Conservation (phyloP, 2,329 filamentous ascomycete species). For the Myriosclerotinia duriaeana region DNA sequence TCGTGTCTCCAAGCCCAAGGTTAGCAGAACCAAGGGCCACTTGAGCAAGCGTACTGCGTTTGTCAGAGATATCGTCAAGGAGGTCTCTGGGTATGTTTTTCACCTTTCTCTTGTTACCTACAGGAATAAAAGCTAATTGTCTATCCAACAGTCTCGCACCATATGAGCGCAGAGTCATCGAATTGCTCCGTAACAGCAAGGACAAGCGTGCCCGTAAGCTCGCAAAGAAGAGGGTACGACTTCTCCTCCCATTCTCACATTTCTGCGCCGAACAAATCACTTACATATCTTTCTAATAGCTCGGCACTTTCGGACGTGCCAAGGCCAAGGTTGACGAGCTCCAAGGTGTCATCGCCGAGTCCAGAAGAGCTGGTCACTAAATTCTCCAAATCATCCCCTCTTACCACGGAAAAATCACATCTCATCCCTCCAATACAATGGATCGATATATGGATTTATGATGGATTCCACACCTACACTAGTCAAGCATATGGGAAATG, state of each 20-base stretch:
- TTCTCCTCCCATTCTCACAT: neutral
- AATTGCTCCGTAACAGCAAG: slow-evolving; percentile 98
- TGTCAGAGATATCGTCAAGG: slow-evolving; percentile 96
- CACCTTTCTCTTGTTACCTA: slow-evolving; percentile 7
- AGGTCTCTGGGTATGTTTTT: slow-evolving; percentile 82
- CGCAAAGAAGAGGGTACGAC: slow-evolving; percentile 92
- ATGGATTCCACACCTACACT: slow-evolving; percentile 7
- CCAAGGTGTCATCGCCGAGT: slow-evolving; percentile 95
- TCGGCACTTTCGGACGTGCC: slow-evolving; percentile 97
- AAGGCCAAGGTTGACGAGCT: slow-evolving; percentile 99
- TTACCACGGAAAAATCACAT: slow-evolving; percentile 22
- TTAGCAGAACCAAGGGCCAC: slow-evolving; percentile 89
- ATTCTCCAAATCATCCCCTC: slow-evolving; percentile 34
- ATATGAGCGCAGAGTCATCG: slow-evolving; percentile 98
- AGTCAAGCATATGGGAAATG: slow-evolving; percentile 21
- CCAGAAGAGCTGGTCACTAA: slow-evolving; percentile 76
- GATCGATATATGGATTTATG: slow-evolving; percentile 11
- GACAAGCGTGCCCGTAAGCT: slow-evolving; percentile 99
- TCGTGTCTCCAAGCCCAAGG: slow-evolving; percentile 73
- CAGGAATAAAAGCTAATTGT: slow-evolving; percentile 24
- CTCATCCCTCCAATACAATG: slow-evolving; percentile 39
- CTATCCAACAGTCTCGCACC: slow-evolving; percentile 66
- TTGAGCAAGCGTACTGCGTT: slow-evolving; percentile 96
- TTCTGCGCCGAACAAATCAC: neutral
- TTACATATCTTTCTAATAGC: slow-evolving; percentile 50